Percentiles rank a stretch among this genome's conserved stretches.
Conservation (phyloP, 1,284 basidiomycete genomes). For the Psilocybe mexicana region DNA sequence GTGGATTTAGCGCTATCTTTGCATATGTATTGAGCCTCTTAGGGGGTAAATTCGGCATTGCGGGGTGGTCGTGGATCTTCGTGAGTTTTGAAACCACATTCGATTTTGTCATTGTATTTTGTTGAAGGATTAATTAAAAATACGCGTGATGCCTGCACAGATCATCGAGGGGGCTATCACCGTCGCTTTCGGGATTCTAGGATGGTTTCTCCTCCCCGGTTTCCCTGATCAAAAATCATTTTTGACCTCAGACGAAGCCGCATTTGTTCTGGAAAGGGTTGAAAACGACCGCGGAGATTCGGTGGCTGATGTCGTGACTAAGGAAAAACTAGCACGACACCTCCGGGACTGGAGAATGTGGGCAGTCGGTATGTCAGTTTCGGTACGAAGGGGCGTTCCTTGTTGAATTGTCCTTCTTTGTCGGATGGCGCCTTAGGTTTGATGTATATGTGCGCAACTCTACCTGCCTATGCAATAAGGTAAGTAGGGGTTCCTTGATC, state of each 20-base stretch:
- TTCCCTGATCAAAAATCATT: constrained; percentile 49
- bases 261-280: constrained; percentile 39
- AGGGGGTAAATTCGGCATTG: constrained; percentile 36
- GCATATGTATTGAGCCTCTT: constrained; percentile 43
- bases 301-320: constrained; percentile 40
- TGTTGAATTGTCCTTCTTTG: constrained; percentile 4
- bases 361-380: constrained; percentile 35
- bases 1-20: constrained; percentile 46
- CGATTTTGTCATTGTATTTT: background rate
- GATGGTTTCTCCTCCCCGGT: constrained; percentile 42
- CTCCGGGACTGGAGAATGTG: constrained; percentile 48
- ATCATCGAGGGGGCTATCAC: constrained; percentile 48
- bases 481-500: background rate
- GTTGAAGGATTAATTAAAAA: background rate
- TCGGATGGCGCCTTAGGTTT: constrained; percentile 3
- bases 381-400: background rate
- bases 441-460: constrained; percentile 17
- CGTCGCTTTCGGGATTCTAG: constrained; percentile 38
- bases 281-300: constrained; percentile 48
- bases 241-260: constrained; percentile 39
- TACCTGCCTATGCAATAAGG: constrained; percentile 15
- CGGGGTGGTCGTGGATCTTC: constrained; percentile 53
- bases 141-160: constrained; percentile 24
- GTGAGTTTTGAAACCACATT: constrained; percentile 27
- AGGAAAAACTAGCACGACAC: constrained; percentile 36